These are phyloP conservation scores for Fusarium pininemorale DNA, from an alignment of 2,329 filamentous ascomycete genomes.

Conservation along the genomic window DNA sequence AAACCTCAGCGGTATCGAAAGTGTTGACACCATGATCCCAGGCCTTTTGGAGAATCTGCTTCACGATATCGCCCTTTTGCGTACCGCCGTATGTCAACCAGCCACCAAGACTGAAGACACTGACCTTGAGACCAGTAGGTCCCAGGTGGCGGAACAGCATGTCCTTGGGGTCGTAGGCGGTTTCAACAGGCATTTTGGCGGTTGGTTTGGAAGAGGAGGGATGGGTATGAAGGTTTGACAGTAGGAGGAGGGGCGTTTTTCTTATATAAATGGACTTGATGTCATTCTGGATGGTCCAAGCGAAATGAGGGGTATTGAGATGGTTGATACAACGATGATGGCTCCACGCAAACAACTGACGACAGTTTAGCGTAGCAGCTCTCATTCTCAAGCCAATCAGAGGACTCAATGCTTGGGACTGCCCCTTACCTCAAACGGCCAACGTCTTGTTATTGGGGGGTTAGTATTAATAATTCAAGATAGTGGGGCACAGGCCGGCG, in stretches of 20 bases:
- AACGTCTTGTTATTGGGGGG: background rate
- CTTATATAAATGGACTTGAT: conserved; percentile 17
- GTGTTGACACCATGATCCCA: conserved; percentile 69
- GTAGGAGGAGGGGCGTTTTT: background rate
- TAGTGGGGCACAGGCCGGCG: conserved; percentile 1
- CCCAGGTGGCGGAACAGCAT: conserved; percentile 42
- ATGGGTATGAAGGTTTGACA: background rate
- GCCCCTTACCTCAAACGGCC: background rate
- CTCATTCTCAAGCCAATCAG: conserved; percentile 1
- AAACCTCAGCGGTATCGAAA: conserved; percentile 68
- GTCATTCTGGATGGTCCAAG: conserved; percentile 17
- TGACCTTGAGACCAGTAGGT: conserved; percentile 41
- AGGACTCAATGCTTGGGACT: background rate
- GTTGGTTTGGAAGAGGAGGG: background rate
- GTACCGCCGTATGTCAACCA: conserved; percentile 57
- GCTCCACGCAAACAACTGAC: conserved; percentile 19
- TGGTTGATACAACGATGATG: conserved; percentile 9
- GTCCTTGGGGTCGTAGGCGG: conserved; percentile 41
- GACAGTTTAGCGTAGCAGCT: conserved; percentile 17
- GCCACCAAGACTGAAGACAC: conserved; percentile 39
- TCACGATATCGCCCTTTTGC: conserved; percentile 68
- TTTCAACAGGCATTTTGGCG: conserved; percentile 33
- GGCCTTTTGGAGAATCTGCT: conserved; percentile 67
- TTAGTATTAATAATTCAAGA: conserved; percentile 23
- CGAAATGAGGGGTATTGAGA: conserved; percentile 16